phyloP scores from a whole-genome alignment of 2,329 filamentous ascomycete species.

The Penicillium griseofulvum region DNA sequence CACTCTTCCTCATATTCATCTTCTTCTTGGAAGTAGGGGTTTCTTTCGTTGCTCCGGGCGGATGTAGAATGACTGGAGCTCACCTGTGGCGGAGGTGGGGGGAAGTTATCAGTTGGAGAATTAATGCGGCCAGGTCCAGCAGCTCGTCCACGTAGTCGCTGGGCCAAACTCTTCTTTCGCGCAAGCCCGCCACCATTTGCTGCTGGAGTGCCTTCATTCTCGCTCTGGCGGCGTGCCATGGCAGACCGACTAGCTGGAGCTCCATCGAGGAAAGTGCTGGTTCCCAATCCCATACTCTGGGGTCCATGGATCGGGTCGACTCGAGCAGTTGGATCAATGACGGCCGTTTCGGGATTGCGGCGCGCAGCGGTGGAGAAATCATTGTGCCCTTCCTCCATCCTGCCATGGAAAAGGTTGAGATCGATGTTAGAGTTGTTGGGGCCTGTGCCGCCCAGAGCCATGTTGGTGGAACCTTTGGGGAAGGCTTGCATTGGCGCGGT shows the following conservation, averaged over 20 bases:
- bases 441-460: constrained; percentile 81
- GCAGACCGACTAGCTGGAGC: constrained; percentile 79
- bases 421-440: constrained; percentile 79
- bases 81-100: constrained; percentile 24
- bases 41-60: constrained; percentile 52
- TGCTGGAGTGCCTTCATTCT: constrained; percentile 53
- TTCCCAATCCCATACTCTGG: constrained; percentile 79
- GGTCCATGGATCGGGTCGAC: constrained; percentile 78
- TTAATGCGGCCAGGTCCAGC: constrained; percentile 57
- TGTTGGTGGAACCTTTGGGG: constrained; percentile 88
- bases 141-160: constrained; percentile 75
- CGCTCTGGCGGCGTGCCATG: constrained; percentile 72
- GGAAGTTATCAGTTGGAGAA: constrained; percentile 50
- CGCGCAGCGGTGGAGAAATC: constrained; percentile 61
- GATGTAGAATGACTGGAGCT: constrained; percentile 35
- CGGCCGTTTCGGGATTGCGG: constrained; percentile 33
- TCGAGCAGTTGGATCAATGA: constrained; percentile 64
- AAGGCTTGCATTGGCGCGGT: constrained; percentile 96
- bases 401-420: constrained; percentile 83
- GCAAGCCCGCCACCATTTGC: constrained; percentile 64
- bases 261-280: constrained; percentile 92
- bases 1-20: constrained; percentile 70
- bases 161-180: constrained; percentile 91
- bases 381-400: constrained; percentile 78
- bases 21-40: constrained; percentile 83